Percentiles rank a stretch among this genome's conserved stretches.
These are phyloP conservation scores for Aspergillus alliaceus DNA, from an alignment of 2,329 filamentous ascomycete species.

Conservation along the genomic window DNA sequence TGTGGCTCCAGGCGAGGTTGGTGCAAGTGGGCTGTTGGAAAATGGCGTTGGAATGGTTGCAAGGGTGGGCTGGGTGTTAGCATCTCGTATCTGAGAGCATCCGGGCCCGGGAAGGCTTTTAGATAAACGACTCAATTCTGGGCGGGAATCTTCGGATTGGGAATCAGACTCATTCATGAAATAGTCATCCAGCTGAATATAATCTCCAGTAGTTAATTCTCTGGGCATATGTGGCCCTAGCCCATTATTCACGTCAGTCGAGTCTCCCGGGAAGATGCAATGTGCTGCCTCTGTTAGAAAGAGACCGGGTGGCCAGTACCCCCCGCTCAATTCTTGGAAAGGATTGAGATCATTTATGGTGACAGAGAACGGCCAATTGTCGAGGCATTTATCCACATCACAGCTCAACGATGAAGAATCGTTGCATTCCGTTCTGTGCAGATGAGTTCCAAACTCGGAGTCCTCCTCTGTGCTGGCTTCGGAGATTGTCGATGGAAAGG, in stretches of 20 bases:
- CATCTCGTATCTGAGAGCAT: background rate
- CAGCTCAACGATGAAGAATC: constrained; percentile 8
- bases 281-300: background rate
- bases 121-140: background rate
- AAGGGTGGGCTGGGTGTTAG: background rate
- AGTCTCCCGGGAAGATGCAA: background rate
- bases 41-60: background rate
- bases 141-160: background rate
- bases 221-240: background rate
- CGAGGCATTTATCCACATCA: constrained; percentile 7
- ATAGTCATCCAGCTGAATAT: background rate
- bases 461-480: constrained; percentile 32
- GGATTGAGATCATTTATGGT: constrained; percentile 4
- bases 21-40: background rate
- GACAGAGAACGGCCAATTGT: constrained; percentile 4
- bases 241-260: background rate
- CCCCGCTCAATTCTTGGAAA: background rate
- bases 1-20: background rate
- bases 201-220: background rate
- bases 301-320: background rate
- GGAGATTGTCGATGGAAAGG: constrained; percentile 23
- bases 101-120: background rate
- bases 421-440: constrained; percentile 26
- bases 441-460: constrained; percentile 25
- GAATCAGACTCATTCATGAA: background rate